phyloP scores from a whole-genome alignment of 2,329 filamentous ascomycete genomes.

The Tolypocladium sp. region DNA sequence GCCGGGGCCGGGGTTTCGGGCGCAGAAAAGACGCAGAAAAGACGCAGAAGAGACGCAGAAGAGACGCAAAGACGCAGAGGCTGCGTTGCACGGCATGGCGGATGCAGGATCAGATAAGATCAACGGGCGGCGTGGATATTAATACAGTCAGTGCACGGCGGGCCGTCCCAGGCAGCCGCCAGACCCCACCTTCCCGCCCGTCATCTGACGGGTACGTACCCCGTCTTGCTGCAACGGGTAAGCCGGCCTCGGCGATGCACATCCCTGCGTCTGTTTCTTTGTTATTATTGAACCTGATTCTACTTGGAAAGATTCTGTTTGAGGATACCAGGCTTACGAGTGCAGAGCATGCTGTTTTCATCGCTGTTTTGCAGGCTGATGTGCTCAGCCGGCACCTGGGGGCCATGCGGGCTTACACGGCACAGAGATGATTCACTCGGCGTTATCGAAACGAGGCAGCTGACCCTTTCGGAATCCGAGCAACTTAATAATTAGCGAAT shows the following conservation, averaged over 20 bases:
- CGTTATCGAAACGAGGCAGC: not conserved
- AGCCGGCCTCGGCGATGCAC: not conserved
- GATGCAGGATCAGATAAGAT: conserved; percentile 4
- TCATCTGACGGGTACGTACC: not conserved
- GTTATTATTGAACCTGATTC: too few relatives aligned
- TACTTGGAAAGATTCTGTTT: too few relatives aligned
- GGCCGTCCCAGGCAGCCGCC: not conserved
- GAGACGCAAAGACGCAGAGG: not conserved
- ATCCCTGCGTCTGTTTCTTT: not conserved
- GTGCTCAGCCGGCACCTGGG: not conserved
- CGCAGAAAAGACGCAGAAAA: too few relatives aligned
- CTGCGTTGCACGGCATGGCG: not conserved
- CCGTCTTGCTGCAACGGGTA: not conserved
- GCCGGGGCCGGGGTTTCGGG: not conserved
- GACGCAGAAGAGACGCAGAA: not conserved
- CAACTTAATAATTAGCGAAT: too few relatives aligned
- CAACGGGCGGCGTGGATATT: not conserved
- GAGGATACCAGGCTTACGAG: too few relatives aligned
- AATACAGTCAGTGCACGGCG: not conserved
- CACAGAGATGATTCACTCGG: not conserved
- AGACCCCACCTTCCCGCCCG: not conserved
- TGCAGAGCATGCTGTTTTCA: not conserved
- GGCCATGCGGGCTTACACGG: not conserved
- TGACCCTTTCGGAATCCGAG: not conserved
- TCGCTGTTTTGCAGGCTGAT: too few relatives aligned